Percentiles rank a stretch among this genome's conserved stretches.
These are phyloP conservation scores for Cladosporium phlei DNA, from an alignment of 2,329 filamentous ascomycete genomes.

Conservation along the genomic window DNA sequence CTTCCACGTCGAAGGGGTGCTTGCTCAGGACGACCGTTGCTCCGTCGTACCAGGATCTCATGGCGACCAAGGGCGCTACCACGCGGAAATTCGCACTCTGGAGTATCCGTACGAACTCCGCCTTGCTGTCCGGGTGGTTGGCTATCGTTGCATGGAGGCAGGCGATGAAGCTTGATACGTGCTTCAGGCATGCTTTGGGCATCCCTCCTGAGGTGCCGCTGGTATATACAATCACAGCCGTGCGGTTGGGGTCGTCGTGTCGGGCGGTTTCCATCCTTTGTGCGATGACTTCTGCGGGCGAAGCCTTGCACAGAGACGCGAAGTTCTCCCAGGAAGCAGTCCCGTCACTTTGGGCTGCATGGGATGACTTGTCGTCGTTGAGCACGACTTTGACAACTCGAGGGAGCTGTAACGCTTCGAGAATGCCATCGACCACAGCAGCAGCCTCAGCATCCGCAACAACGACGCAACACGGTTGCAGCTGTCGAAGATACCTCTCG, in stretches of 20 bases:
- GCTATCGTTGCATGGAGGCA: conserved; percentile 1
- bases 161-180: conserved; percentile 8
- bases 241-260: conserved; percentile 13
- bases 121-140: not conserved
- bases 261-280: conserved; percentile 4
- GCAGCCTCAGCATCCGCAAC: conserved; percentile 10
- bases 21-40: conserved; percentile 17
- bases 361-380: not conserved
- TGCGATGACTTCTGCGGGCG: not conserved
- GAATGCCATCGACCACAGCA: conserved; percentile 47
- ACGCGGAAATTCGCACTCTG: conserved; percentile 19
- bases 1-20: conserved; percentile 8
- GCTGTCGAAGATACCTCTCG: conserved; percentile 9
- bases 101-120: not conserved
- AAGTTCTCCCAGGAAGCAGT: not conserved
- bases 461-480: conserved; percentile 16
- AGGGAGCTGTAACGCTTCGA: conserved; percentile 51
- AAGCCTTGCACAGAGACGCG: not conserved
- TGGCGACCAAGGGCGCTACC: conserved; percentile 15
- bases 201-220: conserved; percentile 18
- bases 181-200: conserved; percentile 17
- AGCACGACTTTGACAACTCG: too few species aligned
- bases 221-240: conserved; percentile 16
- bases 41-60: conserved; percentile 16
- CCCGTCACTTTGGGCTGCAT: not conserved